A percentile compares a stretch with the other conserved stretches of the same genome.
These are phyloP conservation scores for Cordyceps pruinosa DNA, from an alignment of 2,329 filamentous ascomycete genomes.

Conservation along the genomic window DNA sequence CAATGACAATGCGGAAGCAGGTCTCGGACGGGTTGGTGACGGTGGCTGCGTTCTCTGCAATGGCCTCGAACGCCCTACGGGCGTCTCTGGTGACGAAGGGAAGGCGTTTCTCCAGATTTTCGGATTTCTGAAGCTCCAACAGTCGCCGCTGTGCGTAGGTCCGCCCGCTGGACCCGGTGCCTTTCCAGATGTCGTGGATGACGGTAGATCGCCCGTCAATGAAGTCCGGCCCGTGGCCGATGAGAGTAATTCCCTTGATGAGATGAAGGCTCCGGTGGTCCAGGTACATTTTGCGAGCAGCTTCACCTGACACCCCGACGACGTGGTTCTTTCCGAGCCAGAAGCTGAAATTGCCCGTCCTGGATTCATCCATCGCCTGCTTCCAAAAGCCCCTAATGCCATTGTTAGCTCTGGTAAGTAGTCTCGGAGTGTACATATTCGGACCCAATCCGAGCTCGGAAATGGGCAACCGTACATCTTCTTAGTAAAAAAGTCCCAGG, in stretches of 20 bases:
- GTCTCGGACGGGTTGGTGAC: not conserved
- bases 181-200: not conserved
- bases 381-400: conserved; percentile 8
- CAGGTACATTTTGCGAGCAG: conserved; percentile 12
- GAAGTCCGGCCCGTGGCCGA: not conserved
- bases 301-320: conserved; percentile 12
- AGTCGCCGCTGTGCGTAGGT: conserved; percentile 11
- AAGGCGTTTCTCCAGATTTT: not conserved
- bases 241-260: not conserved
- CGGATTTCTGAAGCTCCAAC: conserved; percentile 4
- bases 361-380: not conserved
- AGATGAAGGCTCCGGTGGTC: conserved; percentile 9
- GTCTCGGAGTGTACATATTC: too few relatives aligned
- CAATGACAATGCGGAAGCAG: not conserved
- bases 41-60: not conserved
- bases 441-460: too few relatives aligned
- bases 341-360: conserved; percentile 14
- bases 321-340: conserved; percentile 14
- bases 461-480: not conserved
- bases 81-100: not conserved
- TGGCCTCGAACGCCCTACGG: not conserved
- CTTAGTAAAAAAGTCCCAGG: not conserved
- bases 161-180: not conserved
- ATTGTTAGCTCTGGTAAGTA: too few relatives aligned
- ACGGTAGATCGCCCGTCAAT: too few relatives aligned